Percentiles rank a stretch among this genome's conserved stretches.
These are phyloP conservation scores for Violaceomyces palustris DNA, from an alignment of 1,284 basidiomycete species.

Conservation along the genomic window DNA sequence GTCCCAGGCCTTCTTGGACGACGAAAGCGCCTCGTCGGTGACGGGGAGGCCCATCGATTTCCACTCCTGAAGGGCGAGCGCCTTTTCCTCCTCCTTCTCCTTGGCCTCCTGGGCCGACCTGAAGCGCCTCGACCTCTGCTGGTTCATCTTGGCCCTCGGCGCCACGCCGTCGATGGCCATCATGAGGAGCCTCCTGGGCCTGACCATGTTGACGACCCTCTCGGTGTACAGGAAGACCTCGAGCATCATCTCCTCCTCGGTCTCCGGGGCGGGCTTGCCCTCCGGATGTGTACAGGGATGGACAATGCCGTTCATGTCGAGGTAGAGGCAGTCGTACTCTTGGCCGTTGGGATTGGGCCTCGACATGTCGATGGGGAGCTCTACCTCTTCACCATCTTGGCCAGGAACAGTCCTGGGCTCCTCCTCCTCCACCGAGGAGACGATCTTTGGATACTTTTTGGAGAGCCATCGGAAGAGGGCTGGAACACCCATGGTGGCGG, in stretches of 20 bases:
- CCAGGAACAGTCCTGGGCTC: constrained; percentile 38
- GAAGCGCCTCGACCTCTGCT: constrained; percentile 92
- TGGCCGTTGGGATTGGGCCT: constrained; percentile 87
- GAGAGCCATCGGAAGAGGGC: constrained; percentile 53
- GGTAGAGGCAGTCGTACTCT: constrained; percentile 93
- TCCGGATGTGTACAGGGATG: constrained; percentile 99
- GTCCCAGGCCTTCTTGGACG: constrained; percentile 86
- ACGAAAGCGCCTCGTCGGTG: constrained; percentile 71
- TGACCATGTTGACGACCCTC: constrained; percentile 91
- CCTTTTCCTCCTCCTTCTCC: constrained; percentile 80
- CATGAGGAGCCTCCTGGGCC: constrained; percentile 89
- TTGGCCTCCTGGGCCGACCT: constrained; percentile 89
- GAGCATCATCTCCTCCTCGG: constrained; percentile 98
- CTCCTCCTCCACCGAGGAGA: constrained; percentile 50
- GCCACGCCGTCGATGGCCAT: constrained; percentile 99
- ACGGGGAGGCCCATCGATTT: constrained; percentile 83
- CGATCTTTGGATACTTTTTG: constrained; percentile 53
- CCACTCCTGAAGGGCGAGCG: constrained; percentile 76
- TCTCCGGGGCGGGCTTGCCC: constrained; percentile 83
- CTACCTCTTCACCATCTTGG: constrained; percentile 62
- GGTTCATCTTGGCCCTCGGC: constrained; percentile 98
- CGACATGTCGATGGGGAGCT: constrained; percentile 76
- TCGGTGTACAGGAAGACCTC: constrained; percentile 97
- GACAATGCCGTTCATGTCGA: constrained; percentile 62
- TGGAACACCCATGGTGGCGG: constrained; percentile 54